Evolutionary conservation across 2,329 filamentous ascomycete genomes (phyloP).

Genomic region (Fusarium luffae): DNA sequence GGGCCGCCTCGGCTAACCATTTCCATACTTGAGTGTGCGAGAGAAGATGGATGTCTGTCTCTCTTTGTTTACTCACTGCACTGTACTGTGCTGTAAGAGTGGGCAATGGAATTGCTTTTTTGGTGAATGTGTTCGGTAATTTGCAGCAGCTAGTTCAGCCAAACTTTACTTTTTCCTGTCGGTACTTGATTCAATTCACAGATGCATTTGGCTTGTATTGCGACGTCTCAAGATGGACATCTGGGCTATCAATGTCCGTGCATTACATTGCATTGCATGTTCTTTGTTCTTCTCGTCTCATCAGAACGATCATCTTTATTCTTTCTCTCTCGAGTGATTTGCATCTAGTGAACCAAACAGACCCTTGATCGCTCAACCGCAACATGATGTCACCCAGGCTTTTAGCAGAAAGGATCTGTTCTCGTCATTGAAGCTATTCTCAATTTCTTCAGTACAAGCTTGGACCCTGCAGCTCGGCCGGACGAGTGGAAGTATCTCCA

Average conservation of each 20-base stretch:
- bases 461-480: constrained; percentile 1
- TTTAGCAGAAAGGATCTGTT: not conserved
- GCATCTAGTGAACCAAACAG: not conserved
- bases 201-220: not conserved
- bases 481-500: constrained; percentile 1
- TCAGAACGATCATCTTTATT: constrained; percentile 19
- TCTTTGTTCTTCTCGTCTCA: not conserved
- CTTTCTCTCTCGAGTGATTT: not conserved
- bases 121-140: not conserved
- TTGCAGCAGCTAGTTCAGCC: not conserved
- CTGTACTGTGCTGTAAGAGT: not conserved
- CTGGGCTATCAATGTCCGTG: not conserved
- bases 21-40: constrained; percentile 21
- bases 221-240: not conserved
- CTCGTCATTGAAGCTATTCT: constrained; percentile 24
- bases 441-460: not conserved
- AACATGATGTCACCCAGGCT: constrained; percentile 36
- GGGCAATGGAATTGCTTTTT: not conserved
- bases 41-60: no score
- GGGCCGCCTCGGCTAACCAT: constrained; percentile 37
- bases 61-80: not conserved
- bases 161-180: not conserved
- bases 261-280: not conserved
- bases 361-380: constrained; percentile 30
- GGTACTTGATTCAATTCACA: not conserved